These are phyloP conservation scores for Globomyces sp. DNA, from an alignment of 371 early-diverging fungal genomes.

Conservation along the genomic window DNA sequence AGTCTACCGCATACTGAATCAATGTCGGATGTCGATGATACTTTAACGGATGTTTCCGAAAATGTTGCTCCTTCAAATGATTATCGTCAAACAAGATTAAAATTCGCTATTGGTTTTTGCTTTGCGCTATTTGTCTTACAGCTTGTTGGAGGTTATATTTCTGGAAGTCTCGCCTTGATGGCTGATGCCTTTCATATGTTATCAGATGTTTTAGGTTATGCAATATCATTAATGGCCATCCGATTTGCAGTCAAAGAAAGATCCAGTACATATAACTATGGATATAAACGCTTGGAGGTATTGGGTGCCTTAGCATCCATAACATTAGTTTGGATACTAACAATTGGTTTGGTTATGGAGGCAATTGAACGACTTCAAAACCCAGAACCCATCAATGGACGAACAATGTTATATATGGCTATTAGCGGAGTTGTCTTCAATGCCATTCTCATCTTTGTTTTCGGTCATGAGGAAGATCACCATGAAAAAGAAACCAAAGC, in stretches of 20 bases:
- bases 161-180: conserved; percentile 28
- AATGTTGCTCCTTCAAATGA: background rate
- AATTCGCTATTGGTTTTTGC: conserved; percentile 24
- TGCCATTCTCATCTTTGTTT: conserved; percentile 46
- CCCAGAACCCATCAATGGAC: conserved; percentile 73
- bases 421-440: conserved; percentile 76
- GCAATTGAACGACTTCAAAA: conserved; percentile 69
- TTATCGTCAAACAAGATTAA: conserved; percentile 17
- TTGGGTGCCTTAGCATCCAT: conserved; percentile 46
- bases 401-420: conserved; percentile 62
- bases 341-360: conserved; percentile 69
- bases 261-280: conserved; percentile 33
- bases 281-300: conserved; percentile 46
- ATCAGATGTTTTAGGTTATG: conserved; percentile 29
- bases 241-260: conserved; percentile 18
- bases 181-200: conserved; percentile 35
- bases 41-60: no score
- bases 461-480: conserved; percentile 14
- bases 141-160: conserved; percentile 22
- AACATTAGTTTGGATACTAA: conserved; percentile 49
- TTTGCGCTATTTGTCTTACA: conserved; percentile 24
- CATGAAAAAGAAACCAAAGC: no score
- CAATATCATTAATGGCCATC: conserved; percentile 24
- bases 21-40: no score
- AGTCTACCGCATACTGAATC: no score